A percentile compares a stretch with the other conserved stretches of the same genome.
Evolutionary conservation across 306 rosid genomes (phyloP).

Genomic region (Malus asiatica): DNA sequence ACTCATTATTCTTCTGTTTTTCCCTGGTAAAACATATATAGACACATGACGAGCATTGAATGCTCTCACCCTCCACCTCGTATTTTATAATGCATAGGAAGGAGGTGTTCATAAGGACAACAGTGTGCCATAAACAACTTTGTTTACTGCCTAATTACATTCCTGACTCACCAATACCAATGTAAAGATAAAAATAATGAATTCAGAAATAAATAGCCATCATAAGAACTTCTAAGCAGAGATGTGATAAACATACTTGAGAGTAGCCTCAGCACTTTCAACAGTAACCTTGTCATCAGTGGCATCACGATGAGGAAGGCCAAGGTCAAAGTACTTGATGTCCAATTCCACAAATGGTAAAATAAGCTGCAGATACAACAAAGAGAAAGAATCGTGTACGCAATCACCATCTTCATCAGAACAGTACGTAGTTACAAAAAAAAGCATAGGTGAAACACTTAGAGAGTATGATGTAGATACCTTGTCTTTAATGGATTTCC

Average conservation of each 20-base stretch:
- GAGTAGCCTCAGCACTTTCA: constrained; percentile 98
- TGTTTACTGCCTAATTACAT: not conserved
- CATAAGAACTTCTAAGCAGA: not conserved
- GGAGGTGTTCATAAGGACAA: not conserved
- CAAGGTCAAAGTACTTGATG: constrained; percentile 92
- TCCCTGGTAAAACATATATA: not conserved
- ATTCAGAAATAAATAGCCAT: not conserved
- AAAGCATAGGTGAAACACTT: not conserved
- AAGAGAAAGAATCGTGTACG: not conserved
- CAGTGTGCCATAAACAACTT: not conserved
- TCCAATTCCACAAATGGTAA: constrained; percentile 96
- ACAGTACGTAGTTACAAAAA: not conserved
- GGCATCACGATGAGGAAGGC: constrained; percentile 87
- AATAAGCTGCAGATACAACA: constrained; percentile 56
- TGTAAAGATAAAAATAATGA: not conserved
- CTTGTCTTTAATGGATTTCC: constrained; percentile 95
- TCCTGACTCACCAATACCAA: not conserved
- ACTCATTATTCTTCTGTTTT: not conserved
- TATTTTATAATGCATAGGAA: not conserved
- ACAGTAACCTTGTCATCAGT: constrained; percentile 89
- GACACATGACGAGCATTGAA: not conserved
- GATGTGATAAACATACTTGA: constrained; percentile 54
- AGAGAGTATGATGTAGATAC: constrained; percentile 25
- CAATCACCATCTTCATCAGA: not conserved
- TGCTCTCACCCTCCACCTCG: not conserved